These are phyloP conservation scores for Baeospora myosura DNA, from an alignment of 1,284 basidiomycete genomes.

Conservation along the genomic window DNA sequence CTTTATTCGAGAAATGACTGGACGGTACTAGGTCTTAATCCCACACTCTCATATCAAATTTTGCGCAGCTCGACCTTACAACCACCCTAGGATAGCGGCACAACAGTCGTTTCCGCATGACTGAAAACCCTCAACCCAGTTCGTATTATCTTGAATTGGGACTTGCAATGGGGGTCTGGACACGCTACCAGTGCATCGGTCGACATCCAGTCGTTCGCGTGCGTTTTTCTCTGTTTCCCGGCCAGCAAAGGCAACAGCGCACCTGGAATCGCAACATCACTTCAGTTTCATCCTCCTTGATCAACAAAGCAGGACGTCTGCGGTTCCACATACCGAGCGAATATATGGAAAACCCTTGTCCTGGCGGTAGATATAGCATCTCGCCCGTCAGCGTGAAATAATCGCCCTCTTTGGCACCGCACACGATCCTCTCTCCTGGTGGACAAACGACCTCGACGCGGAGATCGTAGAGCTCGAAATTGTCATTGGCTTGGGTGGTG, in stretches of 20 bases:
- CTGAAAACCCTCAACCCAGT: conserved; percentile 44
- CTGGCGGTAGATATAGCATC: conserved; percentile 49
- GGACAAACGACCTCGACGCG: conserved; percentile 53
- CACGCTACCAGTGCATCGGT: conserved; percentile 58
- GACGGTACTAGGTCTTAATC: too few relatives aligned
- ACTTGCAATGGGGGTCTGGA: conserved; percentile 56
- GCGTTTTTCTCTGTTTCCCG: conserved; percentile 50
- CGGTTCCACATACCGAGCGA: conserved; percentile 41
- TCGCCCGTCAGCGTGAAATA: conserved; percentile 55
- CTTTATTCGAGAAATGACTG: too few relatives aligned
- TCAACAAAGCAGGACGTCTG: neutral
- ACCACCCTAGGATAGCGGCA: too few relatives aligned
- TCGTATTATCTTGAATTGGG: conserved; percentile 44
- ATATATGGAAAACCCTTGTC: conserved; percentile 60
- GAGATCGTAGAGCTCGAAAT: conserved; percentile 52
- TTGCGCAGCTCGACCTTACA: too few relatives aligned
- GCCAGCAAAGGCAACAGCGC: conserved; percentile 54
- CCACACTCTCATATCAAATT: too few relatives aligned
- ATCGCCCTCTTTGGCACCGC: conserved; percentile 57
- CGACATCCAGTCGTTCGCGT: conserved; percentile 59
- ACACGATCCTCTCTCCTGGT: conserved; percentile 43
- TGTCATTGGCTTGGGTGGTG: conserved; percentile 22
- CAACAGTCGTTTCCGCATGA: conserved; percentile 45
- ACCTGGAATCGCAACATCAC: conserved; percentile 24
- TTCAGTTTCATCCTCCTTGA: neutral